Evolutionary conservation across 2,329 filamentous ascomycete species (phyloP).

Genomic region (Pyrenophora graminea): DNA sequence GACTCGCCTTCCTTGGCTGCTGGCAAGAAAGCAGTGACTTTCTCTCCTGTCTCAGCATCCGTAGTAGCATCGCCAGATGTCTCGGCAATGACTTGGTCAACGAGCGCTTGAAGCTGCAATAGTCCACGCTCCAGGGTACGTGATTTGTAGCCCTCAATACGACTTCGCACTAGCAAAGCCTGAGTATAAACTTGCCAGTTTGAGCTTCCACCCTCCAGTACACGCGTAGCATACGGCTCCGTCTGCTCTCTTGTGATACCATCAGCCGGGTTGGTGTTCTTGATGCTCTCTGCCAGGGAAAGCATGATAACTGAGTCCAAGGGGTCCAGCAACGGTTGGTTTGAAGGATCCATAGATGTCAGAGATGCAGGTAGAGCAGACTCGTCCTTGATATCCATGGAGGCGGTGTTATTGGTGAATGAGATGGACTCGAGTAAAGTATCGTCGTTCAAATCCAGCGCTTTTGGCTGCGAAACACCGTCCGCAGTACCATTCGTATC

Average conservation of each 20-base stretch:
- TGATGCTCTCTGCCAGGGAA: constrained; percentile 78
- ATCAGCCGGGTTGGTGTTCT: constrained; percentile 83
- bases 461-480: constrained; percentile 60
- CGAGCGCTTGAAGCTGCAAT: constrained; percentile 89
- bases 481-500: constrained; percentile 18
- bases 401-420: constrained; percentile 65
- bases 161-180: constrained; percentile 82
- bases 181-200: constrained; percentile 99
- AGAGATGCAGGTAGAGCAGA: constrained; percentile 64
- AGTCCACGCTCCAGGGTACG: constrained; percentile 88
- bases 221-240: constrained; percentile 84
- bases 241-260: constrained; percentile 92
- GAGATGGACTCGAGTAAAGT: constrained; percentile 86
- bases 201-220: constrained; percentile 83
- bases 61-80: constrained; percentile 56
- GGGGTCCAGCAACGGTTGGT: constrained; percentile 80
- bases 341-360: constrained; percentile 69
- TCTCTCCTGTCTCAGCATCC: constrained; percentile 33
- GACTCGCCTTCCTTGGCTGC: constrained; percentile 75
- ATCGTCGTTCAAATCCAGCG: constrained; percentile 84
- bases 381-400: constrained; percentile 50
- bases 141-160: constrained; percentile 86
- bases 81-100: constrained; percentile 92
- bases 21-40: constrained; percentile 80
- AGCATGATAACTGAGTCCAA: constrained; percentile 90